These are phyloP conservation scores for Sugiyamaella marilandica DNA, from an alignment of 805 yeast genomes.

Conservation along the genomic window DNA sequence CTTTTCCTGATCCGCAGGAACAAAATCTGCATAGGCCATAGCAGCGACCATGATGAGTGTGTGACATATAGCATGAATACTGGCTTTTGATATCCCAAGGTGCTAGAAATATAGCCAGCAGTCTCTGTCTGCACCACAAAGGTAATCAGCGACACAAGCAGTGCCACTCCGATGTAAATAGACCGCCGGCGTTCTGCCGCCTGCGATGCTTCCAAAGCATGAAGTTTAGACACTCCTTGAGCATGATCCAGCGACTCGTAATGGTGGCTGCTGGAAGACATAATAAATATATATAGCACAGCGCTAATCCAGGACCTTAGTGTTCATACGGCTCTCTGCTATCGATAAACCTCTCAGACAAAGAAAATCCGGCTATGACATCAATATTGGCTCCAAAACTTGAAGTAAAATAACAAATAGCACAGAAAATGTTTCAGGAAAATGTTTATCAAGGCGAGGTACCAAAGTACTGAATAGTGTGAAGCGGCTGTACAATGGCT, in stretches of 20 bases:
- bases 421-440: too few species aligned
- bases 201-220: background rate
- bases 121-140: constrained; percentile 80
- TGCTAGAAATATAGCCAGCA: constrained; percentile 61
- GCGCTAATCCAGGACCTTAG: too few species aligned
- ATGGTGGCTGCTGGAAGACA: background rate
- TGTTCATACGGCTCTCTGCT: too few species aligned
- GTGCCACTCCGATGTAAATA: constrained; percentile 30
- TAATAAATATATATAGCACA: background rate
- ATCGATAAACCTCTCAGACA: too few species aligned
- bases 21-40: constrained; percentile 66
- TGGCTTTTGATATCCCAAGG: constrained; percentile 60
- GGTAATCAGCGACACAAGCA: constrained; percentile 46
- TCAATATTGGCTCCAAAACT: too few species aligned
- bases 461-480: too few species aligned
- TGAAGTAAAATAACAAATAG: too few species aligned
- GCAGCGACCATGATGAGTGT: constrained; percentile 70
- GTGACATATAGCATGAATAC: constrained; percentile 55
- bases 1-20: constrained; percentile 47
- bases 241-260: background rate
- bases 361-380: too few species aligned
- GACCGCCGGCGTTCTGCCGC: constrained; percentile 1
- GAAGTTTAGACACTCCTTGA: background rate
- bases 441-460: too few species aligned
- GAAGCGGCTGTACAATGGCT: too few species aligned